Conservation (phyloP, 2,329 filamentous ascomycete species). For the Penicillium sp. region DNA sequence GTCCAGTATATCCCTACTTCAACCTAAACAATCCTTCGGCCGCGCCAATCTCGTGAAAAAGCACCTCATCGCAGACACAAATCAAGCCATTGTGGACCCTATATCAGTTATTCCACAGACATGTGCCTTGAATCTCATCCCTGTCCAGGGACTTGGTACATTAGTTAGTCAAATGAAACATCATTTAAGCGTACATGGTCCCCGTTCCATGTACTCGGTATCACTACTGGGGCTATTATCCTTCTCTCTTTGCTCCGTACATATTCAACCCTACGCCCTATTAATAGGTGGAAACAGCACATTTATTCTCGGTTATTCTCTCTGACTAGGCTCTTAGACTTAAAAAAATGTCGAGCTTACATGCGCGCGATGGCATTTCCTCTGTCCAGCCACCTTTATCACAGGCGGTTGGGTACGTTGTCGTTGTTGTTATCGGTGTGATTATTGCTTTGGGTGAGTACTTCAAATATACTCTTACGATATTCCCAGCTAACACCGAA, state of each 20-base stretch:
- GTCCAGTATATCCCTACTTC: neutral
- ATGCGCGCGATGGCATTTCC: constrained; percentile 14
- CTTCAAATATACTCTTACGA: neutral
- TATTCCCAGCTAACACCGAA: neutral
- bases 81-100: constrained; percentile 19
- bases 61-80: constrained; percentile 19
- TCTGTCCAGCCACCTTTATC: constrained; percentile 34
- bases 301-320: neutral
- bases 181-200: constrained; percentile 9
- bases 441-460: constrained; percentile 39
- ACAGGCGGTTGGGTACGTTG: constrained; percentile 42
- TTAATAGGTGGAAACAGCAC: neutral
- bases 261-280: neutral
- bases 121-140: neutral
- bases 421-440: constrained; percentile 42
- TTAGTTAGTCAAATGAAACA: neutral
- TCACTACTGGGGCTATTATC: neutral
- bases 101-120: neutral
- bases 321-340: neutral
- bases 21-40: constrained; percentile 10
- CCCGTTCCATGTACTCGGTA: constrained; percentile 2
- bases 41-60: constrained; percentile 1
- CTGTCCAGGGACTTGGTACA: neutral
- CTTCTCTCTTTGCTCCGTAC: neutral
- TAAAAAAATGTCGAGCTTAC: constrained; percentile 13